Evolutionary conservation across 1,284 basidiomycete species (phyloP), one percentile per base, ranked within the genome.

Genomic region (Cerrena zonata): DNA sequence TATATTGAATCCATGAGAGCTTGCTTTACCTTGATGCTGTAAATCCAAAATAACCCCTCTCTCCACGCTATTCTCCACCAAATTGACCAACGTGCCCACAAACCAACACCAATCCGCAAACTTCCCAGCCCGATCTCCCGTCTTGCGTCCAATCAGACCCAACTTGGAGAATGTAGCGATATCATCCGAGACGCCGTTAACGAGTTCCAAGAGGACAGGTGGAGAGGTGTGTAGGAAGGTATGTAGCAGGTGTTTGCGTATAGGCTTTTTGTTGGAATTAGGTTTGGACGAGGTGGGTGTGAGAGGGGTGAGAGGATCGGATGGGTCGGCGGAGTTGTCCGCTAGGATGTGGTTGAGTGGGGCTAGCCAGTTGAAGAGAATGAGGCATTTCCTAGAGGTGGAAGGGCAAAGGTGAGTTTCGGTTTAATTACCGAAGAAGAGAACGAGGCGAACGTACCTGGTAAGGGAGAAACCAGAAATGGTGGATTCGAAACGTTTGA

Each of bases 81-180:
- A 70, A 43, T 83, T 81, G 10, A 87, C 86, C 18, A 91, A 69
- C 0, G 86, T 91, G 21, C 82, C 73, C 21, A 84, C 69, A 58
- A 91, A 76, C 89, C 88, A 91, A 62, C 88, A 89, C 84, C 86
- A 89, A 64, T 91, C 80, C 1, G 88, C 80, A 59, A 89, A 80
- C 21, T 79, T 76, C 26, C 73, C 86, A 3, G 86, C 88, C 36
- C 80, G 77, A 44, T 79, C 75, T 19, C 89, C 89, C 1, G 76
- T 68, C 47, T 71, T 74, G 56, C 78, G 77, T 2, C 83, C 78
- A 5, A 90, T 57, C 10, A 91, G 65, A 1, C 89, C 88, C 27
- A 91, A 67, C 51, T 71, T 72, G n/a, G 84, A 81, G 56, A 83
- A 78, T 7, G 87, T 88, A 43, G 77, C 75, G n/a, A 86, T 66